Percentiles rank a stretch among this genome's conserved stretches.
phyloP scores from a whole-genome alignment of 805 yeast genomes.

The Barnettozyma pratensis region DNA sequence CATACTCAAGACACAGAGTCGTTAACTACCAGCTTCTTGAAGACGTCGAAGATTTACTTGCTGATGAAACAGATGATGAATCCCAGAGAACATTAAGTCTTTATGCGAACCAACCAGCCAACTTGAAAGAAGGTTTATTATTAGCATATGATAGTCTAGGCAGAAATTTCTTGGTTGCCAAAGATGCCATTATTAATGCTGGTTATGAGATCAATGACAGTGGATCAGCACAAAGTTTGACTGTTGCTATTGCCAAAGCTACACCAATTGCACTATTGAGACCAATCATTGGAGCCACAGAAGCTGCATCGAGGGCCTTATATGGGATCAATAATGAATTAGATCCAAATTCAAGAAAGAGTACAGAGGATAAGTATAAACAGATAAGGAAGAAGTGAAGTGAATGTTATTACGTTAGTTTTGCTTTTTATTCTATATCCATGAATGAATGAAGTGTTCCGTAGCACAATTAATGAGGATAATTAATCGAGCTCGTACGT shows the following conservation, averaged over 20 bases:
- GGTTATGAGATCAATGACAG: constrained; percentile 59
- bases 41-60: constrained; percentile 7
- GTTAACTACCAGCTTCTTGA: not conserved
- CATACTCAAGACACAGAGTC: not conserved
- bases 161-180: constrained; percentile 60
- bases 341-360: constrained; percentile 56
- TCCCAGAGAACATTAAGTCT: constrained; percentile 51
- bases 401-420: too few relatives aligned
- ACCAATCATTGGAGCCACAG: constrained; percentile 90
- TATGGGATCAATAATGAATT: constrained; percentile 80
- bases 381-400: constrained; percentile 11
- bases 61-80: constrained; percentile 21
- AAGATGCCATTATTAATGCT: constrained; percentile 54
- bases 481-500: too few relatives aligned
- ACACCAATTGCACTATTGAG: constrained; percentile 78
- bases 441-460: too few relatives aligned
- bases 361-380: constrained; percentile 65
- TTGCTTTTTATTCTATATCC: too few relatives aligned
- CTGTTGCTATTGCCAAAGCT: constrained; percentile 61
- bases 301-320: constrained; percentile 76
- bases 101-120: constrained; percentile 80
- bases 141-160: constrained; percentile 74
- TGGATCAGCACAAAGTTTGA: constrained; percentile 61
- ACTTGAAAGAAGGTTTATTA: constrained; percentile 63
- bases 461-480: too few relatives aligned